Conservation (phyloP, 257 asterid genomes). For the Gynochthodes officinalis region DNA sequence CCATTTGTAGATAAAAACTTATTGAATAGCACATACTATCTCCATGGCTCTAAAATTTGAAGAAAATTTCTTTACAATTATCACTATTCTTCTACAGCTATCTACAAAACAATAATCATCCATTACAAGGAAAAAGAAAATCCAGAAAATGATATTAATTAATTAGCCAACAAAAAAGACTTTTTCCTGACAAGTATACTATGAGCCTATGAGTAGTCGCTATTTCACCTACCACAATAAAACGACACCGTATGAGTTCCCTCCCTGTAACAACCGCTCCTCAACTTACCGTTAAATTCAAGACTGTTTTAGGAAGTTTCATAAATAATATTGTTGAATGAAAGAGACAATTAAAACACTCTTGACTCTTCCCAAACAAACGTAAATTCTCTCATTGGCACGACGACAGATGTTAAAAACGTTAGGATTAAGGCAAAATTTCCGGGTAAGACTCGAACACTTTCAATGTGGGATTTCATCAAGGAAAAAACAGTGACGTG, state of each 20-base stretch:
- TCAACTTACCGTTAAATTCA: constrained; percentile 41
- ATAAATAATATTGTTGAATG: constrained; percentile 25
- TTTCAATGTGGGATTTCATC: constrained; percentile 6
- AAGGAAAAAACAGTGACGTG: constrained; percentile 38
- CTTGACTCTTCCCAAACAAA: background rate
- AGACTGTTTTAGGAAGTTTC: constrained; percentile 16
- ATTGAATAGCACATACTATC: no score
- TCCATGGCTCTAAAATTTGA: no score
- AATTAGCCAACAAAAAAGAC: no score
- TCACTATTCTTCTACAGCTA: background rate
- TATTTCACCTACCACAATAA: constrained; percentile 20
- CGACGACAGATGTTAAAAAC: constrained; percentile 30
- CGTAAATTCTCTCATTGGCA: background rate
- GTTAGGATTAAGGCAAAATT: constrained; percentile 52
- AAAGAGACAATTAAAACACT: constrained; percentile 32
- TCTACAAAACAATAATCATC: background rate
- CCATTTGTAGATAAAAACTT: no score
- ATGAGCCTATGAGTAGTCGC: no score
- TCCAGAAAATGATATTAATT: background rate
- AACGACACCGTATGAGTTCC: constrained; percentile 25
- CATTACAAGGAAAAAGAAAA: background rate
- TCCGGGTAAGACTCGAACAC: constrained; percentile 20
- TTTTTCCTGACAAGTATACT: no score
- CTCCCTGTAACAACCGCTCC: constrained; percentile 21
- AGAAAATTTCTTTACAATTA: no score